Conservation (phyloP, 23 red algal genomes). For the Gracilaria domingensis region DNA sequence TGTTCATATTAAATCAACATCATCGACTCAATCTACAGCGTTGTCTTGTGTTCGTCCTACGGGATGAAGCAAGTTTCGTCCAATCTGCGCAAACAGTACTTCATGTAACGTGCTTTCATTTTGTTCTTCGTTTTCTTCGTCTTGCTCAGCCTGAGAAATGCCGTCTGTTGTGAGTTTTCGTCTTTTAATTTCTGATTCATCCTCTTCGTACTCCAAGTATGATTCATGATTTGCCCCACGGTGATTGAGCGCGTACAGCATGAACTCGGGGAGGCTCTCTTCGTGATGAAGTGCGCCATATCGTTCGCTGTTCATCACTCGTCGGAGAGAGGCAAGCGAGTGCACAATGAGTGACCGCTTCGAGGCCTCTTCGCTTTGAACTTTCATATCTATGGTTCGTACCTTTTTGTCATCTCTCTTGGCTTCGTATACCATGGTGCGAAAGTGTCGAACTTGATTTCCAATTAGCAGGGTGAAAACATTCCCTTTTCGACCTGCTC, state of each 20-base stretch:
- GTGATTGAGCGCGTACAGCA: background rate
- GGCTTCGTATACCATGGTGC: slow-evolving; percentile 51
- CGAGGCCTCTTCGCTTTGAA: background rate
- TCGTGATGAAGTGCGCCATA: slow-evolving; percentile 33
- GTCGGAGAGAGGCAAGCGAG: slow-evolving; percentile 9
- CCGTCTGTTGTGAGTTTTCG: background rate
- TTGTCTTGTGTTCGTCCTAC: background rate
- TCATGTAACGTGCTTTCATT: slow-evolving; percentile 29
- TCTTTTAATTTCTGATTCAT: background rate
- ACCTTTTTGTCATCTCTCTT: slow-evolving; percentile 37
- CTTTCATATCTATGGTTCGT: slow-evolving; percentile 15
- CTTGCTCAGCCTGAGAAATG: background rate
- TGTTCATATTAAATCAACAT: background rate
- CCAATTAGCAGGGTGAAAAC: slow-evolving; percentile 61
- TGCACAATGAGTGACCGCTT: background rate
- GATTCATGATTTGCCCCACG: background rate
- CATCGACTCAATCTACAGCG: background rate
- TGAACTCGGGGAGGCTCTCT: slow-evolving; percentile 23
- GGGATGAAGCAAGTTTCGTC: slow-evolving; percentile 47
- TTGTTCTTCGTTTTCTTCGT: slow-evolving; percentile 4
- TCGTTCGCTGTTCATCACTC: slow-evolving; percentile 42
- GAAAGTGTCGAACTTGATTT: slow-evolving; percentile 88
- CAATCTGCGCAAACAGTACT: slow-evolving; percentile 43
- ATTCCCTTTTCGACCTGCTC: slow-evolving; percentile 77
- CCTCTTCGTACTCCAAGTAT: background rate